Percentiles rank a stretch among this genome's conserved stretches.
These are phyloP conservation scores for Trichosporon faecale DNA, from an alignment of 1,284 basidiomycete genomes.

Conservation along the genomic window DNA sequence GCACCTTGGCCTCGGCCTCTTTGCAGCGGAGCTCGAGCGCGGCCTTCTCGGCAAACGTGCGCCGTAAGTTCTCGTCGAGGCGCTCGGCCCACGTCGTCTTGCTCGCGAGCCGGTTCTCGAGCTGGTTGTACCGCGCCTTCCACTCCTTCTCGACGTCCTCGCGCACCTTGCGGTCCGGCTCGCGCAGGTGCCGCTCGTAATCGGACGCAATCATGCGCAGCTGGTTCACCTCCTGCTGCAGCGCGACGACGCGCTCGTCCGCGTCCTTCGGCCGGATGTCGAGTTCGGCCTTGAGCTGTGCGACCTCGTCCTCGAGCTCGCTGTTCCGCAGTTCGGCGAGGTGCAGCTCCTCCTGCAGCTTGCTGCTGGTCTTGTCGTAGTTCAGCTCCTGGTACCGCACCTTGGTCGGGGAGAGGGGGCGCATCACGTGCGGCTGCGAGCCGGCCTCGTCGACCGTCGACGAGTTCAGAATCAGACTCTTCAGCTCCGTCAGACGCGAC, in stretches of 20 bases:
- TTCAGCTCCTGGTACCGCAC: conserved; percentile 57
- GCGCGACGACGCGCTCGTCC: conserved; percentile 43
- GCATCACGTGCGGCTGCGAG: conserved; percentile 47
- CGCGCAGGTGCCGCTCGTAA: conserved; percentile 58
- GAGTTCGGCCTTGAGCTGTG: conserved; percentile 53
- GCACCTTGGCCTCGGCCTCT: conserved; percentile 44
- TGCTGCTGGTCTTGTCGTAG: conserved; percentile 77
- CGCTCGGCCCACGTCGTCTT: conserved; percentile 48
- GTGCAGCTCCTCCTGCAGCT: conserved; percentile 77
- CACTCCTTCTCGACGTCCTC: conserved; percentile 81
- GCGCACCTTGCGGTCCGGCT: conserved; percentile 66
- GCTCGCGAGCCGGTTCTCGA: conserved; percentile 59
- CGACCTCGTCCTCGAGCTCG: conserved; percentile 73
- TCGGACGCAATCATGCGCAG: conserved; percentile 49
- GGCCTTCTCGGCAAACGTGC: conserved; percentile 39
- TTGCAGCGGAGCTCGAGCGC: conserved; percentile 33
- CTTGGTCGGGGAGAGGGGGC: conserved; percentile 74
- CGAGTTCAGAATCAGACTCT: conserved; percentile 80
- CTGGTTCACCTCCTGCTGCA: conserved; percentile 46
- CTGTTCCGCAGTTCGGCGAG: conserved; percentile 69
- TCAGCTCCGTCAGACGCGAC: conserved; percentile 74
- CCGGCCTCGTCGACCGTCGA: conserved; percentile 58
- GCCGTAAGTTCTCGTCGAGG: conserved; percentile 45
- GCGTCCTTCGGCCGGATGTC: conserved; percentile 44
- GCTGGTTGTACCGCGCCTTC: conserved; percentile 61